Conservation (phyloP, 1,139 yeast genomes). For the Pichia kudriavzevii region DNA sequence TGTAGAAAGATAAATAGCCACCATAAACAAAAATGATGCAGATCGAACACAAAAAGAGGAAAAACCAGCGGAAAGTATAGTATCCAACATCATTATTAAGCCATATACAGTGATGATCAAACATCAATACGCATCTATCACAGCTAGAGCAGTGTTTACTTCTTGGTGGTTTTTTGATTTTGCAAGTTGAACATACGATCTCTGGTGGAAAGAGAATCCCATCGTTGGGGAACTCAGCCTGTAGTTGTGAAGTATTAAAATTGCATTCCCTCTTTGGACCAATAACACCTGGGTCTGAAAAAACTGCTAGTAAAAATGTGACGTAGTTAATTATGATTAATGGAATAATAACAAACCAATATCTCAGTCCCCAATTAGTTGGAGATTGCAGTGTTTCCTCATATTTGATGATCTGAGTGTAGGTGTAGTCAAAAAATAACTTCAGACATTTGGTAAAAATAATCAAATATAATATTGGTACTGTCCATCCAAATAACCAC, state of each 20-base stretch:
- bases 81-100: constrained; percentile 83
- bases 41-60: constrained; percentile 52
- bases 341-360: constrained; percentile 29
- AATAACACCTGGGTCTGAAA: constrained; percentile 51
- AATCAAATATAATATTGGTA: constrained; percentile 43
- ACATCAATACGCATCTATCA: constrained; percentile 53
- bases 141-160: constrained; percentile 85
- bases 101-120: constrained; percentile 97
- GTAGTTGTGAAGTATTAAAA: constrained; percentile 29
- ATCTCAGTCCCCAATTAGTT: constrained; percentile 10
- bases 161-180: constrained; percentile 68
- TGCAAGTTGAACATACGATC: constrained; percentile 42
- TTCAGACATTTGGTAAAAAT: constrained; percentile 41
- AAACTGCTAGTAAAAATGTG: constrained; percentile 39
- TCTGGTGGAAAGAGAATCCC: constrained; percentile 49
- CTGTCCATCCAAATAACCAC: constrained; percentile 32
- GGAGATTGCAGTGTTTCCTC: neutral
- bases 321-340: constrained; percentile 30
- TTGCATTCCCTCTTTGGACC: neutral
- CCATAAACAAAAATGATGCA: constrained; percentile 57
- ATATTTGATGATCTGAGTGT: constrained; percentile 14
- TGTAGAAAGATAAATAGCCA: constrained; percentile 35
- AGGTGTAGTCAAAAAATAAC: constrained; percentile 39
- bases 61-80: constrained; percentile 66
- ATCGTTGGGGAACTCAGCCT: constrained; percentile 34